Base-by-base conservation (phyloP, 1,284 basidiomycete species). In the Rhodotorula sp. region DNA sequence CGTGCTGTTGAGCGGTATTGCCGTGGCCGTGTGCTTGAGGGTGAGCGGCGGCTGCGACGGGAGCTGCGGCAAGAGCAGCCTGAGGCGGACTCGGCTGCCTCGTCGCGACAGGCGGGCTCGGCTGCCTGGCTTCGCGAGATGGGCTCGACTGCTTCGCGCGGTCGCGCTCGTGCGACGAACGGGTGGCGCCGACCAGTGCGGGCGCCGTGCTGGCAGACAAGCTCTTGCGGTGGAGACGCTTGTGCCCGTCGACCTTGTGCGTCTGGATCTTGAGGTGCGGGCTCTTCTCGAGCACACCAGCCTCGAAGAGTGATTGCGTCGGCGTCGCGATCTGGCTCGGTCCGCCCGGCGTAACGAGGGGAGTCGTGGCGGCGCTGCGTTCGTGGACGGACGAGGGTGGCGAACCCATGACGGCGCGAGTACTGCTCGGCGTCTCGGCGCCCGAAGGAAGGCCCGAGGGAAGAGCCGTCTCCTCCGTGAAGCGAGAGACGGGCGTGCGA, bases 201-300 rank as follows among this genome's bases (percentile, higher is more conserved):
- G 54, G 24, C 7, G 27, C 1, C 8, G 20, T n/a, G 29, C 48
- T 47, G n/a, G 63, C 68, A 13, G 56, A 55, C 8, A 72, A 54
- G 19, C 56, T 58, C 64, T 72, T 68, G 51, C 68, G 67, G 63
- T 70, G 68, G 6, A 74, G 64, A 34, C 65, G 62, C 48, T 72
- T 70, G 54, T 68, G 62, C 0, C 73, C 73, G 22, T 64, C 66
- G 30, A 67, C 62, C 17, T 29, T 27, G 19, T 59, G 46, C 29
- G 73, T 72, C 47, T 67, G 63, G 34, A 74, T 73, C 36, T 67
- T 59, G 55, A 74, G 60, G 66, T 74, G 73, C 39, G 71, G 71
- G 20, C 62, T 66, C 20, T 57, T 59, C n/a, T 70, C 66, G 44
- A 74, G 61, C n/a, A 48, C 44, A 13, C 58, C 58, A 4, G 60